These are phyloP conservation scores for Triticum aestivum DNA, from an alignment of 176 grass and related monocot genomes.

Conservation along the genomic window IWGSC_CS_RefSeq_v2.1 NC_057798.1:742873931-742874430, in stretches of 20 bases:
- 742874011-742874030: conserved; percentile 83
- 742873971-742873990: not conserved
- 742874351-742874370: conserved; percentile 74
- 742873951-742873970: not conserved
- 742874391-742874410: conserved; percentile 80
- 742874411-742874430: conserved; percentile 67
- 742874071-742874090: conserved; percentile 90
- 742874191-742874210: not conserved
- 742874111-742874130: conserved; percentile 65
- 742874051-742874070: conserved; percentile 87
- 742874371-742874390: conserved; percentile 75
- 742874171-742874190: not conserved
- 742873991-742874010: conserved; percentile 57
- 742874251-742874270: conserved; percentile 83
- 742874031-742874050: conserved; percentile 95
- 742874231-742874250: conserved; percentile 49
- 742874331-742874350: conserved; percentile 73
- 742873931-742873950: not conserved
- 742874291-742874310: conserved; percentile 67
- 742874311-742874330: conserved; percentile 74
- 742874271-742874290: conserved; percentile 83
- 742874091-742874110: conserved; percentile 75
- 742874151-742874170: not conserved
- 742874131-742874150: conserved; percentile 33
- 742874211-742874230: conserved; percentile 47